Base-by-base conservation (phyloP, 2,329 filamentous ascomycete genomes). In the Coniochaeta pulveracea region DNA sequence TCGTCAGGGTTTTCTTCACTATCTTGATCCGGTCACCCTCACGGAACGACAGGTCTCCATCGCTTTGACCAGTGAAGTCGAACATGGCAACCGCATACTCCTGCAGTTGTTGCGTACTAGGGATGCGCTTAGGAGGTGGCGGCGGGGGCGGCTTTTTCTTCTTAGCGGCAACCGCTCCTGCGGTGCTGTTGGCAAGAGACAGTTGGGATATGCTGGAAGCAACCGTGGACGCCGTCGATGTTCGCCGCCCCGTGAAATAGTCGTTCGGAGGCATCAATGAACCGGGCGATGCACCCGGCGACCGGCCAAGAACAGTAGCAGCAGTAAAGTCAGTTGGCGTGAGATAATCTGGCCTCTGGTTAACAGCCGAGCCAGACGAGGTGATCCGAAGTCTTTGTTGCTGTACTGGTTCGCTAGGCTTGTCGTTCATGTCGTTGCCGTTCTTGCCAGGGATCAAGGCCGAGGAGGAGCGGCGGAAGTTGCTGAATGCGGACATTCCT, bases 11-110 rank as follows among this genome's bases (percentile, higher is more conserved):
- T 60, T 80, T 85, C 60, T 83, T 83, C 19, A 86, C 49, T 4
- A 93, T 77, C 28, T 67, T 72, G 44, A 93, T 93, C 32, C 70
- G 65, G 47, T 91, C 85, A 2, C 84, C 85, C 52, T 88, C 80
- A 19, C 64, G 64, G 49, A 93, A 93, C 3, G 67, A 67, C 33
- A 93, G 51, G 51, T 93, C 85, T 0, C 80, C 82, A 2, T 60
- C 54, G 6, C 69, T 71, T 47, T 86, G 76, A 0, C 80, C 82
- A 2, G 66, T 64, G 50, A 86, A 93, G 42, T 80, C 69, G 53
- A 85, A 91, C 46, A 84, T 61, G 6, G 85, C 85, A 9, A 77
- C 76, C 15, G 84, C 79, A 42, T 64, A 85, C 42, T 65, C 67
- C 34, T 58, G 60, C 10, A 58, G 56, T 42, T 65, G 62, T 41